Base-by-base conservation (phyloP, 495 filamentous ascomycete species). In the Penicillium riverlandense region DNA sequence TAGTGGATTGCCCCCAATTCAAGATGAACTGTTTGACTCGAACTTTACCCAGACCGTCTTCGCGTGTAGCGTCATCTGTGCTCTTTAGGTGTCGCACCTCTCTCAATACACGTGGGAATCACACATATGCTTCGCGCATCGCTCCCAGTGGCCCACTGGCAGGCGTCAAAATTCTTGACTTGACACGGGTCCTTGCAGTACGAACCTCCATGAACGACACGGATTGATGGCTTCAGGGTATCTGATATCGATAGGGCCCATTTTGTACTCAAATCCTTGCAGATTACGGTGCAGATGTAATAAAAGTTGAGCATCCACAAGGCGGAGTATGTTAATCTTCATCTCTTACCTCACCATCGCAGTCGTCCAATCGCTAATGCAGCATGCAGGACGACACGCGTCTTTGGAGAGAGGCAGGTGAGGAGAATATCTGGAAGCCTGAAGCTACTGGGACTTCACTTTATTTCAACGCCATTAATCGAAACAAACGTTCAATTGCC, bases 401-500 rank as follows among this genome's bases (percentile, higher is more conserved):
- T 4, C 41, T 55, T 2, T 61, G 57, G 57, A 33, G 47, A 33
- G 47, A 47, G 15, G 43, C 40, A 16, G 51, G 14, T 9, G 58
- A 58, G 31, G 35, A 49, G 22, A 28, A 40, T 11, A 41, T 62
- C 7, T 62, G 55, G 55, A 58, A 54, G 29, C 11, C 49, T 6
- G 47, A 36, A 1, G 36, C 39, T 7, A 43, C 32, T 7, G 49
- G 52, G 14, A 55, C 44, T 6, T 59, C 58, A 0, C 35, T 44
- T 9, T 60, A 60, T 29, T 57, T 57, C 41, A 45, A 44, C 36
- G 42, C 47, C 1, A 49, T 88, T 11, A 90, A 91, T 62, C 82
- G 89, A 32, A 96, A 96, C 65, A 96, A 96, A 62, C 90, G 87
- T 47, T 95, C 89, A 4, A 54, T 96, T 8, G 85, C 78, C 1